Conservation (phyloP, 2,329 filamentous ascomycete species). For the Calonectria pteridis region DNA sequence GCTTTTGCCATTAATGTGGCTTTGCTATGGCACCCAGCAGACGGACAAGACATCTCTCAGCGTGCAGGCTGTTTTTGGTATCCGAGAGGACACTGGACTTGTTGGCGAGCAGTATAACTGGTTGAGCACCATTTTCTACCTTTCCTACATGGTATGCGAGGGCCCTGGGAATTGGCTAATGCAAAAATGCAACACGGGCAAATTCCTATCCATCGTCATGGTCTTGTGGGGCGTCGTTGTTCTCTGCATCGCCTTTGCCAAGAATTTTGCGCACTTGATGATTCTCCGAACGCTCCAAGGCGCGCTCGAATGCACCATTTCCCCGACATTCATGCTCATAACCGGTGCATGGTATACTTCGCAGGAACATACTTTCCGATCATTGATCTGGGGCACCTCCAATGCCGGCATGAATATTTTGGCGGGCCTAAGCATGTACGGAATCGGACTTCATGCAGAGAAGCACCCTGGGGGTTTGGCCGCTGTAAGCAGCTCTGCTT, state of each 20-base stretch:
- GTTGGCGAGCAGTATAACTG: conserved; percentile 48
- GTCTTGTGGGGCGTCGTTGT: conserved; percentile 48
- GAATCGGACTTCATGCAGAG: conserved; percentile 36
- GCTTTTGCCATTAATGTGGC: conserved; percentile 48
- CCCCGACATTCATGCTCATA: conserved; percentile 48
- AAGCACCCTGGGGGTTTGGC: conserved; percentile 38
- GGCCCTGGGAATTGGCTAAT: conserved; percentile 46
- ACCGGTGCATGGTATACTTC: conserved; percentile 50
- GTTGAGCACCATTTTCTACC: conserved; percentile 47
- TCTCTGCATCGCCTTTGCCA: conserved; percentile 44
- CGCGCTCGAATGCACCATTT: conserved; percentile 46
- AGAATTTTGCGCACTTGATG: conserved; percentile 47
- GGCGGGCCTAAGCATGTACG: conserved; percentile 47
- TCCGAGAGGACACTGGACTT: conserved; percentile 45
- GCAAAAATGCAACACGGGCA: conserved; percentile 51
- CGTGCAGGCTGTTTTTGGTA: conserved; percentile 46
- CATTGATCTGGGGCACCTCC: conserved; percentile 49
- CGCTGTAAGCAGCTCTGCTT: conserved; percentile 22
- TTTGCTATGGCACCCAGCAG: conserved; percentile 47
- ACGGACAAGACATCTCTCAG: conserved; percentile 48
- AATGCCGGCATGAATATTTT: conserved; percentile 50
- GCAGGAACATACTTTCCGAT: conserved; percentile 46
- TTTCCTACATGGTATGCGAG: conserved; percentile 46
- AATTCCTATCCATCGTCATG: conserved; percentile 52
- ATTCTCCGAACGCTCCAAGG: conserved; percentile 47